Evolutionary conservation across 169 alveolate species (phyloP).

Genomic region (Cryptosporidium ubiquitum): DNA sequence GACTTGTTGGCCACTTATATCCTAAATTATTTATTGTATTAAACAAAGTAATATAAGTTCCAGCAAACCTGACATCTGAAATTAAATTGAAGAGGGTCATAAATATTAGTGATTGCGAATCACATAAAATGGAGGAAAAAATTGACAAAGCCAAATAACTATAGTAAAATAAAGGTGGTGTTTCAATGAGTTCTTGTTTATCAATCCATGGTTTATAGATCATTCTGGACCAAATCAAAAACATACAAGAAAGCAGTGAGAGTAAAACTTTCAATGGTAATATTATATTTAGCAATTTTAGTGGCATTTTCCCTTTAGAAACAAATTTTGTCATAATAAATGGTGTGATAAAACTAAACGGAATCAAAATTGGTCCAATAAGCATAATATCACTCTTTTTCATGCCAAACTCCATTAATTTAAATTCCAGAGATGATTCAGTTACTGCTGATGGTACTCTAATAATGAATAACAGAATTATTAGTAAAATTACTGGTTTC

Average conservation of each 20-base stretch:
- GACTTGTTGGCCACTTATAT: conserved; percentile 67
- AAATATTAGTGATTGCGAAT: conserved; percentile 73
- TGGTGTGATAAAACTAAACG: conserved; percentile 78
- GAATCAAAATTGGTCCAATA: conserved; percentile 72
- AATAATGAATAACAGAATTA: conserved; percentile 15
- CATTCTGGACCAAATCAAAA: conserved; percentile 75
- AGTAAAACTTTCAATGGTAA: conserved; percentile 8
- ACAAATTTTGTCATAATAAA: conserved; percentile 75
- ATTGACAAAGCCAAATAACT: conserved; percentile 48
- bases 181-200: conserved; percentile 73
- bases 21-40: conserved; percentile 86
- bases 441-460: conserved; percentile 51
- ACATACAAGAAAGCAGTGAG: conserved; percentile 65
- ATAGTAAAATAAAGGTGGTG: conserved; percentile 21
- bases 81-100: conserved; percentile 82
- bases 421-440: conserved; percentile 41
- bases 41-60: conserved; percentile 87
- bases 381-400: conserved; percentile 74
- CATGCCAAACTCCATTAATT: conserved; percentile 69
- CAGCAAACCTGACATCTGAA: conserved; percentile 86
- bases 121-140: conserved; percentile 38
- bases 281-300: conserved; percentile 71
- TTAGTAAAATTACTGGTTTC: conserved; percentile 7
- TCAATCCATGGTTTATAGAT: conserved; percentile 73
- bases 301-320: conserved; percentile 73